Evolutionary conservation across 805 yeast species (phyloP).

Genomic region (Yarrowia sp.): DNA sequence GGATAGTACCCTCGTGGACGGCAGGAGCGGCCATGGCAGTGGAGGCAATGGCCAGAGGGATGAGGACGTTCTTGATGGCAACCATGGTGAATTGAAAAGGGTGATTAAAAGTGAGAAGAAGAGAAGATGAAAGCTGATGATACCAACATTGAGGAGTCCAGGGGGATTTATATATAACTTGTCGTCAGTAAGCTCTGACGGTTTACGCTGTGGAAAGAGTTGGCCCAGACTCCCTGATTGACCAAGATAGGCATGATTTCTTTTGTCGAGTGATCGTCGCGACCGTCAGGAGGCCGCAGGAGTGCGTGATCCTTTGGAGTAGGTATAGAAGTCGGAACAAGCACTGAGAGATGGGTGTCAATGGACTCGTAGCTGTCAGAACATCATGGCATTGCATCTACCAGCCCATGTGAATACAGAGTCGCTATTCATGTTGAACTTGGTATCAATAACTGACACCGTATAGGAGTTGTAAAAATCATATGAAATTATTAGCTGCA

Average conservation of each 20-base stretch:
- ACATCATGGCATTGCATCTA: background rate
- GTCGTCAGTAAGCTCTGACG: background rate
- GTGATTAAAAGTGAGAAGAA: background rate
- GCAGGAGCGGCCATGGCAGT: constrained; percentile 1
- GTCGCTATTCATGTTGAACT: background rate
- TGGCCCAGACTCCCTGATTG: constrained; percentile 1
- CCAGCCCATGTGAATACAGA: background rate
- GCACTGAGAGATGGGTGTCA: background rate
- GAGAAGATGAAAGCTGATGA: background rate
- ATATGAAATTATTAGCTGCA: background rate
- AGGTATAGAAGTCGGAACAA: background rate
- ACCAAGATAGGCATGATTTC: constrained; percentile 17
- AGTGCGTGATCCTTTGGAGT: background rate
- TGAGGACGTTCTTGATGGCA: constrained; percentile 11
- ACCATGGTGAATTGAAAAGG: background rate
- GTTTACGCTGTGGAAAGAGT: background rate
- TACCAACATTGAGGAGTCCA: background rate
- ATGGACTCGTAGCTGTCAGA: background rate
- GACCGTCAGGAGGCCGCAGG: constrained; percentile 17
- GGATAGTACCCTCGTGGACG: background rate
- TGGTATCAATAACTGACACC: background rate
- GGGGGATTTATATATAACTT: background rate
- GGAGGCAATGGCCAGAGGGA: constrained; percentile 19
- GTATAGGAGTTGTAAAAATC: background rate
- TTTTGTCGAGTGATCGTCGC: background rate